Conservation (phyloP, 345 rosid species). For the Melastoma malabathricum region DNA sequence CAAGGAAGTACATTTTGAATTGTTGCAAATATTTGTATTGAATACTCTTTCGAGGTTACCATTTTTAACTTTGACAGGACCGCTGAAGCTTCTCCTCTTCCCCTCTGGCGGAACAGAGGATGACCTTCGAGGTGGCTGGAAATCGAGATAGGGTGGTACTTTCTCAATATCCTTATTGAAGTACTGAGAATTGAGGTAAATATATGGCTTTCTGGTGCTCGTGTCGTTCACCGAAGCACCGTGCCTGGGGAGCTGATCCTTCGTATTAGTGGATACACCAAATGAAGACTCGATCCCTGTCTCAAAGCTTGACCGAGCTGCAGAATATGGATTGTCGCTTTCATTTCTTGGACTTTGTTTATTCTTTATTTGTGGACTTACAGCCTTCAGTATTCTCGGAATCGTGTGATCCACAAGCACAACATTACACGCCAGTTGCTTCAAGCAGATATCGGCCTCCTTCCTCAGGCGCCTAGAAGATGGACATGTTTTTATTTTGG, state of each 20-base stretch:
- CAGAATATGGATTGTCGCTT: slow-evolving; percentile 4
- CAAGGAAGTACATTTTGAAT: not conserved
- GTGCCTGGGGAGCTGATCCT: slow-evolving; percentile 6
- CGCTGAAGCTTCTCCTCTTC: slow-evolving; percentile 9
- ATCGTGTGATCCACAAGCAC: slow-evolving; percentile 22
- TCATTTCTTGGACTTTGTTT: not conserved
- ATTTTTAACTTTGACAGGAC: slow-evolving; percentile 6
- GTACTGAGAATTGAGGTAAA: slow-evolving; percentile 14
- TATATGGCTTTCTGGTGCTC: not conserved
- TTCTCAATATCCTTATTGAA: slow-evolving; percentile 6
- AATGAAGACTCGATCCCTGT: slow-evolving; percentile 7
- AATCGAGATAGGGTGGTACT: not conserved
- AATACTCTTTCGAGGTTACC: slow-evolving; percentile 10
- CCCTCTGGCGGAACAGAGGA: slow-evolving; percentile 3
- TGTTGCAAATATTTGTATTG: not conserved
- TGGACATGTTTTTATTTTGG: no score
- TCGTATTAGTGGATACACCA: slow-evolving; percentile 8
- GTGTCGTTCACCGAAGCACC: slow-evolving; percentile 5
- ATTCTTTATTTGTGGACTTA: slow-evolving; percentile 6
- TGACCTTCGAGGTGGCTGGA: slow-evolving; percentile 4
- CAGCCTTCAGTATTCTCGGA: slow-evolving; percentile 22
- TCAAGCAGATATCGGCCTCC: slow-evolving; percentile 22
- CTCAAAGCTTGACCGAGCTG: slow-evolving; percentile 11
- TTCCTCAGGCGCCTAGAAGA: slow-evolving; percentile 20
- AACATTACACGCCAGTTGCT: slow-evolving; percentile 21